Base-by-base conservation (phyloP, 176 grass and related monocot species). In the Stipa capillata region DNA sequence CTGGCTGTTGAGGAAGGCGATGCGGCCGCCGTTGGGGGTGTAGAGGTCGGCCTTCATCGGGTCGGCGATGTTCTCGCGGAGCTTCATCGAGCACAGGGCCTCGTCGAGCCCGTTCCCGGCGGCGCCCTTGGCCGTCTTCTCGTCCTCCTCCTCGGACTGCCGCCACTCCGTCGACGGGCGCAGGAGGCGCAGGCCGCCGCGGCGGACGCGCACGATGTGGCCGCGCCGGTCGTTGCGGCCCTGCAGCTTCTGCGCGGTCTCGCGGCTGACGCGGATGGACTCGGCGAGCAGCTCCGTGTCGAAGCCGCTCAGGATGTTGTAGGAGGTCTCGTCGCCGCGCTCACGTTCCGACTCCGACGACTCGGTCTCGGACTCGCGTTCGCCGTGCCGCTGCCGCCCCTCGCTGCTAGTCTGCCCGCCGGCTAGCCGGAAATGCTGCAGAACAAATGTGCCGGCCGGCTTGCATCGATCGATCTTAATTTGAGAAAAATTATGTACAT, bases 1-100 rank as follows among this genome's bases (percentile, higher is more conserved):
- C 44, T 83, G 86, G 65, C 86, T 88, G 74, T 88, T 88, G 44
- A 88, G 74, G 18, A 56, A 34, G 48, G 86, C 79, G 35, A 84
- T 73, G 41, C 74, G 45, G 14, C 80, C 86, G 32, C 64, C 63
- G 17, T 77, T 72, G 4, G 80, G 86, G 18, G 69, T 83, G 74
- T 88, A 88, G 23, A 79, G 11, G 53, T 88, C 86, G 0, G 74
- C 64, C 65, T 65, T 77, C 52, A 35, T 68, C 32, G 86, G 73
- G n/a, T 88, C 80, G 17, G 50, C 86, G 1, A 88, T 57, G 68
- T 88, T 88, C 80, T 88, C 80, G 53, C 42, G 70, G 73, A 83
- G 56, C 73, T 88, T 83, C 80, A 84, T 84, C 32, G 37, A 36
- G 59, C 86, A 88, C 47, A 74, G 17, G 4, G 80, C 33, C 56